Base-by-base conservation (phyloP, 225 moss, liverwort and hornwort genomes). In the Sphagnum tenellum region DNA sequence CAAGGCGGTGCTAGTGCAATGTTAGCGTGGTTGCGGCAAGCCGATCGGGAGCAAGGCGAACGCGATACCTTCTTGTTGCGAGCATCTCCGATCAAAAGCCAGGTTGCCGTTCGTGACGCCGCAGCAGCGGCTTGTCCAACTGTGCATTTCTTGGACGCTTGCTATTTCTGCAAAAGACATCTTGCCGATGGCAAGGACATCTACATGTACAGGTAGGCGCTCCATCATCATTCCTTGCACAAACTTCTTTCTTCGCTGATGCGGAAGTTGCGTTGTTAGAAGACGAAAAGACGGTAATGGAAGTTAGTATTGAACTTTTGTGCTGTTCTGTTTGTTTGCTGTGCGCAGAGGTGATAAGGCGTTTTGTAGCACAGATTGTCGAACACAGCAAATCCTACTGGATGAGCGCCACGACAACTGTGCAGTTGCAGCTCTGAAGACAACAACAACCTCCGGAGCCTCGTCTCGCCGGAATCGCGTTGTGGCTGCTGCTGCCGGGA, bases 341-440 rank as follows among this genome's bases (percentile, higher is more conserved):
- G 47, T 70, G 72, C 29, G 29, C 88, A 95, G 96, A 73, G 96
- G 90, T 9, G 90, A 98, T 66, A 88, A 76, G 53, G 92, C 96
- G 2, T 98, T 98, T 52, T 98, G 96, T 49, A 93, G 96, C 53
- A 79, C 87, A 3, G 96, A 98, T 70, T 98, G 96, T 57, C 81
- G 93, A 55, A 77, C 79, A 3, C 82, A 90, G 46, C 90, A 98
- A 75, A 98, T 98, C 8, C 49, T 79, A 4, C 65, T 81, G 44
- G 89, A 98, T 71, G 87, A 94, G 81, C 87, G 87, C 0, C 81
- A 80, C 10, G 83, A 75, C 77, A 90, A 79, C 63, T 92, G 90
- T 63, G 74, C 87, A 8, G 65, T 89, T 11, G 84, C 86, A 0
- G 92, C 84, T 4, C 68, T 84, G 64, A 87, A 77, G 58, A 63